phyloP scores from a whole-genome alignment of 305 asterid genomes.

The Fraxinus nigra region DNA sequence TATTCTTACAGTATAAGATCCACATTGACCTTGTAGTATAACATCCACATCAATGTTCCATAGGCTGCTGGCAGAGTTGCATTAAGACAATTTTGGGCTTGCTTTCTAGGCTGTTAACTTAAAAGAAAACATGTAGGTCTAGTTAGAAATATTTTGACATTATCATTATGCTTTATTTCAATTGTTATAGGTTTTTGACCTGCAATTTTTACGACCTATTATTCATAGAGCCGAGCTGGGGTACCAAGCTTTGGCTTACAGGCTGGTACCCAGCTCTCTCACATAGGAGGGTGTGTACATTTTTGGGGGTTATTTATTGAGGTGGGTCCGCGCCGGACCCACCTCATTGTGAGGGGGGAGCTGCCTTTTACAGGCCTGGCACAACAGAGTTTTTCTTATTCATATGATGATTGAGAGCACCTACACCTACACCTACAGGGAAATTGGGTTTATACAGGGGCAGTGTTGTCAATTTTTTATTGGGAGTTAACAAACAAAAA shows the following conservation, averaged over 20 bases:
- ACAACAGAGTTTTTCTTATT: too few species aligned
- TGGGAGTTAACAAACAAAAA: too few species aligned
- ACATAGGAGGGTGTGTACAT: too few species aligned
- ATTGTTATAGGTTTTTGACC: neutral
- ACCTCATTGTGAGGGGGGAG: too few species aligned
- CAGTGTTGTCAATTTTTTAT: neutral
- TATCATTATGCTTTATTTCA: neutral
- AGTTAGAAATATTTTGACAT: neutral
- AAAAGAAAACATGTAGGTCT: neutral
- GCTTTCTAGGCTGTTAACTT: neutral
- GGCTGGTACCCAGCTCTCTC: too few species aligned
- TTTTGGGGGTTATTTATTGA: too few species aligned
- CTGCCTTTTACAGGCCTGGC: too few species aligned
- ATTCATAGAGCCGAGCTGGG: too few species aligned
- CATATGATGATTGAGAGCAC: neutral
- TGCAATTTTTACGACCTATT: neutral
- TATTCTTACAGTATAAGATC: neutral
- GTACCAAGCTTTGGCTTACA: too few species aligned
- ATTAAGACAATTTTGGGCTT: conserved; percentile 1
- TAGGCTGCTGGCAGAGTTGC: conserved; percentile 6
- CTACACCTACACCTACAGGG: neutral
- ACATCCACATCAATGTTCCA: neutral
- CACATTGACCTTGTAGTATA: neutral
- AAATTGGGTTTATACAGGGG: neutral
- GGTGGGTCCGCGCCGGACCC: too few species aligned